Conservation (phyloP, 2,329 filamentous ascomycete genomes). For the Neoscytalidium dimidiatum region DNA sequence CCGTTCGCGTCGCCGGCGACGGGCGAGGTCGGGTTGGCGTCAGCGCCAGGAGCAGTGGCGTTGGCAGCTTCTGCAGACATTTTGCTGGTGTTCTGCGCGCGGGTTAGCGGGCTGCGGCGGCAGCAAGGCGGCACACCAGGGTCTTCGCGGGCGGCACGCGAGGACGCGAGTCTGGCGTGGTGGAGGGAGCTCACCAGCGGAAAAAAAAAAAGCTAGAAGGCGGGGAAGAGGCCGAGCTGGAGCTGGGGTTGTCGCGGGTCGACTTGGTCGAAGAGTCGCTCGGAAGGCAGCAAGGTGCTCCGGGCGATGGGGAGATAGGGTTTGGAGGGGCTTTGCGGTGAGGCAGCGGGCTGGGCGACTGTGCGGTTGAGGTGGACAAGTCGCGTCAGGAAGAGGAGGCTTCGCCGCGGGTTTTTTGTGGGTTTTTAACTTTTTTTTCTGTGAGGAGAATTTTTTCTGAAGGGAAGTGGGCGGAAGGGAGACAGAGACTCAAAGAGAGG, state of each 20-base stretch:
- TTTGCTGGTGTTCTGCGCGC: constrained; percentile 24
- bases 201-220: neutral
- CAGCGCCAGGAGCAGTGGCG: constrained; percentile 58
- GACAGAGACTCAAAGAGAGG: constrained; percentile 22
- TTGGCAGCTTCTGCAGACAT: constrained; percentile 48
- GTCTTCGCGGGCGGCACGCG: neutral
- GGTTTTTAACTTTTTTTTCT: constrained; percentile 44
- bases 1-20: constrained; percentile 63
- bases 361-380: constrained; percentile 15
- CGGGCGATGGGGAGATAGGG: constrained; percentile 3
- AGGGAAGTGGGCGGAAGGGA: constrained; percentile 23
- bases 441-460: constrained; percentile 24
- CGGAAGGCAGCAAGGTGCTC: constrained; percentile 3
- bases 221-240: neutral
- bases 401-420: constrained; percentile 30
- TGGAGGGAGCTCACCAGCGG: constrained; percentile 26
- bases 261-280: neutral
- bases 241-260: neutral
- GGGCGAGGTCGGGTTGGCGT: constrained; percentile 72
- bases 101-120: constrained; percentile 27
- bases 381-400: constrained; percentile 18
- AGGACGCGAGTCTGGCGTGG: neutral
- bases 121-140: neutral
- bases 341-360: constrained; percentile 17
- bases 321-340: constrained; percentile 5